A percentile compares a stretch with the other conserved stretches of the same genome.
phyloP scores from a whole-genome alignment of 495 filamentous ascomycete genomes.

The Daldinia concentrica region DNA sequence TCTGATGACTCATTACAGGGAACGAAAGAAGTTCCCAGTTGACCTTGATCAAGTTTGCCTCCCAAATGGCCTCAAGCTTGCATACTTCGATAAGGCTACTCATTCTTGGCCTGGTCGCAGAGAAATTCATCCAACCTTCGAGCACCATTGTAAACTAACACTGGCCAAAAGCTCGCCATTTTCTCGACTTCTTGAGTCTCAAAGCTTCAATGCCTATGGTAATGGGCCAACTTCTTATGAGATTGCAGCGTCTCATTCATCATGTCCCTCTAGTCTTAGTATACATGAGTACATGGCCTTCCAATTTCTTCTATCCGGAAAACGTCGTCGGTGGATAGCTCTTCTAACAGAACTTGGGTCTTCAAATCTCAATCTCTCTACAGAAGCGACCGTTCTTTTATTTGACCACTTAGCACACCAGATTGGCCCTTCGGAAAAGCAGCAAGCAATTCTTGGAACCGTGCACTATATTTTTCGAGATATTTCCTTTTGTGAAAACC shows the following conservation, averaged over 20 bases:
- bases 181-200: constrained; percentile 36
- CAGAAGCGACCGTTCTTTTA: constrained; percentile 52
- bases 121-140: constrained; percentile 43
- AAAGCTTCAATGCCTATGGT: constrained; percentile 25
- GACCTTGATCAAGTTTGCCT: constrained; percentile 46
- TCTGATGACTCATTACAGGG: constrained; percentile 47
- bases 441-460: constrained; percentile 46
- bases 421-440: constrained; percentile 51
- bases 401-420: constrained; percentile 54
- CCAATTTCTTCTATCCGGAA: constrained; percentile 58
- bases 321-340: constrained; percentile 54
- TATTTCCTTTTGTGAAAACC: constrained; percentile 51
- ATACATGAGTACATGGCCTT: constrained; percentile 61
- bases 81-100: constrained; percentile 42
- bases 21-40: constrained; percentile 46
- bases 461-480: constrained; percentile 59
- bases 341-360: constrained; percentile 62
- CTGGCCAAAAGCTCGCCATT: constrained; percentile 48
- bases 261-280: constrained; percentile 57
- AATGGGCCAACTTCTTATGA: constrained; percentile 63
- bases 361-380: constrained; percentile 62
- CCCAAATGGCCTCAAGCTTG: constrained; percentile 44
- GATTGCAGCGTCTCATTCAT: constrained; percentile 60
- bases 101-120: constrained; percentile 46
- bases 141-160: constrained; percentile 50